These are phyloP conservation scores for Metschnikowia matae DNA, from an alignment of 805 yeast genomes.

Conservation along the genomic window DNA sequence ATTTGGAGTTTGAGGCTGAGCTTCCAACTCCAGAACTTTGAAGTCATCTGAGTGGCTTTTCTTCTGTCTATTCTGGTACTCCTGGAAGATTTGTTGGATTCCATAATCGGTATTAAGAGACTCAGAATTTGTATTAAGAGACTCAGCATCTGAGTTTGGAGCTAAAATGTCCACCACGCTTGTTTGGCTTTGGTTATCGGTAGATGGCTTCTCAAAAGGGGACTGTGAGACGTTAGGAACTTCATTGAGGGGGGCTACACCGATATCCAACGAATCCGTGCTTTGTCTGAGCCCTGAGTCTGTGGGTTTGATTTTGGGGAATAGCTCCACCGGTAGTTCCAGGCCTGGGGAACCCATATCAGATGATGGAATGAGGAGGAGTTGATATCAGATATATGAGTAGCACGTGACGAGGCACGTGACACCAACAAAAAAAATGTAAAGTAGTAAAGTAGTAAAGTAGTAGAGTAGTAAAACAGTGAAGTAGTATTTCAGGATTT, in stretches of 20 bases:
- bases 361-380: background rate
- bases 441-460: background rate
- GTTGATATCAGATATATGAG: background rate
- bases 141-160: background rate
- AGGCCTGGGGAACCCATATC: background rate
- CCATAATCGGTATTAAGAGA: slow-evolving; percentile 1
- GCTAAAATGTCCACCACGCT: background rate
- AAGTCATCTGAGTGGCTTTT: no score
- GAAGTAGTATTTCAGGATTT: no score
- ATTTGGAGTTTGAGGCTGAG: background rate
- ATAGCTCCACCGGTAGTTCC: background rate
- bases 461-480: background rate
- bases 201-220: background rate
- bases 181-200: background rate
- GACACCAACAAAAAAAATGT: background rate
- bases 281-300: background rate
- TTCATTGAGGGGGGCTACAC: background rate
- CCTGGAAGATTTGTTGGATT: background rate
- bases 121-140: background rate
- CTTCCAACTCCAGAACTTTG: background rate
- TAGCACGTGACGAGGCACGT: background rate
- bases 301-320: slow-evolving; percentile 1
- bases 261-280: background rate
- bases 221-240: background rate
- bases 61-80: background rate